phyloP scores from a whole-genome alignment of 371 early-diverging fungal species.

The Mortierella sp. region DNA sequence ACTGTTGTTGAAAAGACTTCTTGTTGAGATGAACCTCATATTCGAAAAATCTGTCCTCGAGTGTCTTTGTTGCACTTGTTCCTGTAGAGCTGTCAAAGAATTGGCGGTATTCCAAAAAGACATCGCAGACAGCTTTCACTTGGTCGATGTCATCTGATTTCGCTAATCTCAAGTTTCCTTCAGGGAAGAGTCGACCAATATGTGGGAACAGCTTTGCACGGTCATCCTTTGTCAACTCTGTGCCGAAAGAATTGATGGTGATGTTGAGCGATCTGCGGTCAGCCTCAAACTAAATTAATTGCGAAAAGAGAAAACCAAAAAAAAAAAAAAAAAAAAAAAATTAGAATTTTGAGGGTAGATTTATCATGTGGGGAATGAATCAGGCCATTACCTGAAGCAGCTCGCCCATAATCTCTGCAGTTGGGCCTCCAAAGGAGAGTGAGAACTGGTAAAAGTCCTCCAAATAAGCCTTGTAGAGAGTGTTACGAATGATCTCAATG shows the following conservation, averaged over 20 bases:
- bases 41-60: slow-evolving; percentile 97
- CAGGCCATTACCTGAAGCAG: slow-evolving; percentile 80
- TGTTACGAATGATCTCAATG: slow-evolving; percentile 99
- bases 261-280: slow-evolving; percentile 97
- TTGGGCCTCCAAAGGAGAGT: slow-evolving; percentile 84
- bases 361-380: neutral
- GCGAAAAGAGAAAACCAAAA: neutral
- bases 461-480: slow-evolving; percentile 97
- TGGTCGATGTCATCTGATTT: slow-evolving; percentile 94
- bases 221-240: slow-evolving; percentile 95
- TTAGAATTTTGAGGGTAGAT: neutral
- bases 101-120: slow-evolving; percentile 83
- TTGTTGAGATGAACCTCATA: slow-evolving; percentile 95
- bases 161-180: slow-evolving; percentile 87
- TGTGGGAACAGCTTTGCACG: slow-evolving; percentile 93
- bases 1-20: slow-evolving; percentile 95
- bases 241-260: slow-evolving; percentile 9
- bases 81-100: slow-evolving; percentile 72
- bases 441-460: slow-evolving; percentile 97
- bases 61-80: slow-evolving; percentile 63
- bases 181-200: slow-evolving; percentile 93
- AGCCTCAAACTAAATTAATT: slow-evolving; percentile 88
- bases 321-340: slow-evolving; percentile 1
- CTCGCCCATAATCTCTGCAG: slow-evolving; percentile 96
- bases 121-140: slow-evolving; percentile 88